Conservation (phyloP, 805 yeast species). For the Spathaspora arborariae region DNA sequence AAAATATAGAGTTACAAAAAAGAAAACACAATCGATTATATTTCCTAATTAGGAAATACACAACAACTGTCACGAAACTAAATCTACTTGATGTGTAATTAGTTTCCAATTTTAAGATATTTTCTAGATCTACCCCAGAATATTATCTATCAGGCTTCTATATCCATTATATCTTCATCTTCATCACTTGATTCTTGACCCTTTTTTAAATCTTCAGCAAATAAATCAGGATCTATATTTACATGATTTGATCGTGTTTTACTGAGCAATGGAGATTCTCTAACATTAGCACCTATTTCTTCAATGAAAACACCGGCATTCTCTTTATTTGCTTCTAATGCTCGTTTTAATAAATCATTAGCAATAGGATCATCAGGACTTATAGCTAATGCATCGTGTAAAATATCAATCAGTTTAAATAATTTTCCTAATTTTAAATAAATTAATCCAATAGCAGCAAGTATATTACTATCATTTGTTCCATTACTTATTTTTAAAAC, state of each 20-base stretch:
- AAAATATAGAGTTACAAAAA: too few species aligned
- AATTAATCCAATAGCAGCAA: constrained; percentile 82
- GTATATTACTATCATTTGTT: constrained; percentile 64
- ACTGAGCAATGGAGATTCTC: neutral
- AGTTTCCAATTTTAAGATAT: neutral
- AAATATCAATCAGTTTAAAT: constrained; percentile 64
- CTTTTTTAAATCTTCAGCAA: constrained; percentile 37
- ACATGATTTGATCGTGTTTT: neutral
- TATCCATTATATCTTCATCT: constrained; percentile 54
- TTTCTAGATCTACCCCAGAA: neutral
- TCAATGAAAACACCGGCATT: constrained; percentile 2
- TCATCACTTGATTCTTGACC: constrained; percentile 53
- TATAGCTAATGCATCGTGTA: constrained; percentile 80
- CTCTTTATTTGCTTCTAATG: constrained; percentile 56
- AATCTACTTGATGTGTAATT: neutral
- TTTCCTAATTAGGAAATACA: neutral
- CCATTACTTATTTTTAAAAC: constrained; percentile 62
- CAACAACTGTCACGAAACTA: neutral
- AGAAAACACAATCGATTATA: neutral
- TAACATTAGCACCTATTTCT: constrained; percentile 9
- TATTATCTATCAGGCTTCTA: constrained; percentile 51
- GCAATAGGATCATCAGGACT: constrained; percentile 83
- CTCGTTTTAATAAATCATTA: constrained; percentile 72
- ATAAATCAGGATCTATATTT: constrained; percentile 12
- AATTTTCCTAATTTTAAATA: constrained; percentile 65